Base-by-base conservation (phyloP, 441 rosid genomes). In the Pelargonium australe region DNA sequence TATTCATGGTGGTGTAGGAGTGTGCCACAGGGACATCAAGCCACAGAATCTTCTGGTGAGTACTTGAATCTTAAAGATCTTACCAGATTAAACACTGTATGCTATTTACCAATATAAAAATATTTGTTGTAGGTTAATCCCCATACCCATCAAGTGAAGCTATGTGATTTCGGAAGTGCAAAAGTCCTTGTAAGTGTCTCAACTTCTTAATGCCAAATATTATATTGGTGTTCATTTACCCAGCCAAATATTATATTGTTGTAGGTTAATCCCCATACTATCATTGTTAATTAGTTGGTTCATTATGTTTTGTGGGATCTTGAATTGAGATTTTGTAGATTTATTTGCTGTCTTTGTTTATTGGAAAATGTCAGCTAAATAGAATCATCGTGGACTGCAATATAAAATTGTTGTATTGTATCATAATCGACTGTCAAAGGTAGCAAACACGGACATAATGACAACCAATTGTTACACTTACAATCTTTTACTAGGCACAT, bases 161-260 rank as follows among this genome's bases (percentile, higher is more conserved):
- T 91, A 13, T 91, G 97, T 63, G 97, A 91, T 79, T 91, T 89
- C 72, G 97, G 97, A 43, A 91, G 97, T 72, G 97, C 97, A 72
- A 91, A 91, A 87, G 90, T 82, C 86, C 80, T 91, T 92, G 97
- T 91, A 89, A 73, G 44, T 45, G 19, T 55, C 47, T 28, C 11
- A 23, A 76, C 25, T 67, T 4, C 17, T 41, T 61, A 43, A 65
- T 58, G 68, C 64, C 68, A 47, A 69, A n/a, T 62, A 5, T 49
- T 17, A 20, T 13, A 43, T 6, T 17, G 61, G 61, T 17, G 19
- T 14, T 20, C 61, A 55, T 55, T 55, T 55, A 55, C 20, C 14
- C 23, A 16, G 23, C 25, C 61, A 53, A n/a, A n/a, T n/a, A n/a
- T n/a, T n/a, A n/a, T n/a, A n/a, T n/a, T n/a, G n/a, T n/a, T n/a